These are phyloP conservation scores for Hypoxylon sp. DNA, from an alignment of 2,329 filamentous ascomycete species.

Conservation along the genomic window DNA sequence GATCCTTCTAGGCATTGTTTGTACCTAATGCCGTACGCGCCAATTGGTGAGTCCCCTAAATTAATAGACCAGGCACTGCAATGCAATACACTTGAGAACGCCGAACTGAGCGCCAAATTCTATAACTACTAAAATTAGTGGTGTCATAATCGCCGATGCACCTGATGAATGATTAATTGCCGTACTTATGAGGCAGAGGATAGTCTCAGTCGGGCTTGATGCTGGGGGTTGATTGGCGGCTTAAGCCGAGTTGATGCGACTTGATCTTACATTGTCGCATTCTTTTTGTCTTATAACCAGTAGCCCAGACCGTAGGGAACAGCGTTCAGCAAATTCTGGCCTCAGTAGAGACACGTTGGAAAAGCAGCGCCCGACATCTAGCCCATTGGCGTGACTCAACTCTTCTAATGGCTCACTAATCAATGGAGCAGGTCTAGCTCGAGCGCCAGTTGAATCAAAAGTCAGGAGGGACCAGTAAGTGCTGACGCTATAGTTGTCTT, in stretches of 20 bases:
- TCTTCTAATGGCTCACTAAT: conserved; percentile 31
- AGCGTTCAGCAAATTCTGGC: background rate
- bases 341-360: background rate
- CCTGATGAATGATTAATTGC: conserved; percentile 18
- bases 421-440: conserved; percentile 6
- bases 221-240: conserved; percentile 23
- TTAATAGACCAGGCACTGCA: conserved; percentile 27
- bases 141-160: conserved; percentile 1
- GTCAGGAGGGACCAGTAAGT: conserved; percentile 1
- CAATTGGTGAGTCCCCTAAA: conserved; percentile 21
- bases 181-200: conserved; percentile 4
- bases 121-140: background rate
- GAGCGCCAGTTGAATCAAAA: background rate
- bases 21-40: conserved; percentile 27
- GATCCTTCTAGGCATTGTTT: conserved; percentile 23
- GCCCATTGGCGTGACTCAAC: conserved; percentile 18
- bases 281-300: conserved; percentile 1
- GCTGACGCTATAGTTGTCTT: conserved; percentile 3
- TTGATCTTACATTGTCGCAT: conserved; percentile 16
- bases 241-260: conserved; percentile 13
- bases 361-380: conserved; percentile 17
- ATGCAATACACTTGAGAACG: conserved; percentile 29
- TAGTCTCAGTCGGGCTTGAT: conserved; percentile 10
- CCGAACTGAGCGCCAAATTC: conserved; percentile 24
- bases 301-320: conserved; percentile 17